Conservation (phyloP, 495 filamentous ascomycete genomes). For the Aspergillus mulundensis region DNA sequence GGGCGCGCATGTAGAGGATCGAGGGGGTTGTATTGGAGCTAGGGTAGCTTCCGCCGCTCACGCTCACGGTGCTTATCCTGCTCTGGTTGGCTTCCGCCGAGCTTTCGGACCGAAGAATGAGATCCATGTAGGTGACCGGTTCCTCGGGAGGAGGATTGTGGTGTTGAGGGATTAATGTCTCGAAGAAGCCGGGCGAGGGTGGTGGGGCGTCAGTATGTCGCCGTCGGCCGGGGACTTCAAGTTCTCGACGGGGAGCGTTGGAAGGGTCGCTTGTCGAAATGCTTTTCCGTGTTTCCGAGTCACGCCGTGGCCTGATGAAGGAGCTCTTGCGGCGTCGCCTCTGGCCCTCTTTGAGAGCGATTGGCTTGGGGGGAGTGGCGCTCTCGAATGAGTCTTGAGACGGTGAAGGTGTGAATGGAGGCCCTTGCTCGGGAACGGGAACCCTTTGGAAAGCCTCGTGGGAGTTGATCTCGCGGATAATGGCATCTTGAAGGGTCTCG, state of each 20-base stretch:
- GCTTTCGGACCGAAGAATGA: slow-evolving; percentile 24
- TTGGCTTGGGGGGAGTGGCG: slow-evolving; percentile 1
- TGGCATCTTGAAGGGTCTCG: slow-evolving; percentile 45
- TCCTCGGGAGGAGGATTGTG: slow-evolving; percentile 12
- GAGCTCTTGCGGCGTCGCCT: slow-evolving; percentile 33
- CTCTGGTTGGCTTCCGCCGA: neutral
- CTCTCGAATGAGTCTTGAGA: slow-evolving; percentile 23
- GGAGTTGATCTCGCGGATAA: slow-evolving; percentile 46
- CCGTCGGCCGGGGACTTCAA: slow-evolving; percentile 11
- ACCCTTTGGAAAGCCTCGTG: slow-evolving; percentile 44
- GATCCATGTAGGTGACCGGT: slow-evolving; percentile 36
- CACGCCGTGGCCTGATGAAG: slow-evolving; percentile 30
- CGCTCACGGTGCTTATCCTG: neutral
- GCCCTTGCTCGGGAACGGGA: slow-evolving; percentile 31
- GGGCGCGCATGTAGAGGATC: slow-evolving; percentile 39
- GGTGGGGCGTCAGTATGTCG: slow-evolving; percentile 41
- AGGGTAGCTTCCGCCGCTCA: slow-evolving; percentile 1
- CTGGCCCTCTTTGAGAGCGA: slow-evolving; percentile 27
- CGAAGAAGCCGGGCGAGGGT: slow-evolving; percentile 33
- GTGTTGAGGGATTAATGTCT: slow-evolving; percentile 12
- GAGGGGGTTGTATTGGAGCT: slow-evolving; percentile 20
- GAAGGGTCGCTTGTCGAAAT: slow-evolving; percentile 32
- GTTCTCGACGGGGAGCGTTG: slow-evolving; percentile 21
- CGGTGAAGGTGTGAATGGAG: slow-evolving; percentile 36
- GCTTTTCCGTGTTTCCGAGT: slow-evolving; percentile 31